Evolutionary conservation across 257 asterid genomes (phyloP).

Genomic region (Solanum gandarillasii): DNA sequence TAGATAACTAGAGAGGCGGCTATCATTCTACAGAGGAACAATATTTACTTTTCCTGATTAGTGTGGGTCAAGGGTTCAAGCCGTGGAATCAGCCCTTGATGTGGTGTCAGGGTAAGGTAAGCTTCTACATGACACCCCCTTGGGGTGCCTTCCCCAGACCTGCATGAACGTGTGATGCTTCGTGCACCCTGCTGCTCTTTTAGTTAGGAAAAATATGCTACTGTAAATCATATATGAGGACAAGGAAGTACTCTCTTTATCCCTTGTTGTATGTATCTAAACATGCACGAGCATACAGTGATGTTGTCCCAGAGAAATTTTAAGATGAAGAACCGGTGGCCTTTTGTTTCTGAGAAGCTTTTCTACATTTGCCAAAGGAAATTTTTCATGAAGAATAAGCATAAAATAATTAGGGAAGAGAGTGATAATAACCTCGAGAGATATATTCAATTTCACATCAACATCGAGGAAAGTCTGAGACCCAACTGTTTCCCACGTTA

Average conservation of each 20-base stretch:
- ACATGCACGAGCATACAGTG: background rate
- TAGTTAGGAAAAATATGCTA: background rate
- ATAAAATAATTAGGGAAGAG: background rate
- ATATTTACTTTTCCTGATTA: background rate
- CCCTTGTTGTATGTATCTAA: background rate
- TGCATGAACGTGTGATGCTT: background rate
- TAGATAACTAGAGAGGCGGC: background rate
- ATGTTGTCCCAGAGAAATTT: background rate
- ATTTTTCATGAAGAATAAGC: background rate
- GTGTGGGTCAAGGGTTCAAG: background rate
- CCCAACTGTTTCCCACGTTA: conserved; percentile 56
- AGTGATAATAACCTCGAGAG: conserved; percentile 29
- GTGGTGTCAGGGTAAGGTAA: background rate
- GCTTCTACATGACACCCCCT: background rate
- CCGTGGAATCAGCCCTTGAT: background rate
- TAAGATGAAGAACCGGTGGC: background rate
- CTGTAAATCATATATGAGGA: background rate
- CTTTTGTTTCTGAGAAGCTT: background rate
- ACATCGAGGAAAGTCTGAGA: conserved; percentile 46
- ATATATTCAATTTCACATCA: conserved; percentile 38
- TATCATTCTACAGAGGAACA: background rate
- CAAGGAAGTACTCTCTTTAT: background rate
- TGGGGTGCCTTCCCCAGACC: background rate
- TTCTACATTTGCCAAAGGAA: background rate
- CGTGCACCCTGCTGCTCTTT: background rate